Percentiles rank a stretch among this genome's conserved stretches.
Conservation (phyloP, 352 stramenopile species). For the Globisporangium okanoganense region DNA sequence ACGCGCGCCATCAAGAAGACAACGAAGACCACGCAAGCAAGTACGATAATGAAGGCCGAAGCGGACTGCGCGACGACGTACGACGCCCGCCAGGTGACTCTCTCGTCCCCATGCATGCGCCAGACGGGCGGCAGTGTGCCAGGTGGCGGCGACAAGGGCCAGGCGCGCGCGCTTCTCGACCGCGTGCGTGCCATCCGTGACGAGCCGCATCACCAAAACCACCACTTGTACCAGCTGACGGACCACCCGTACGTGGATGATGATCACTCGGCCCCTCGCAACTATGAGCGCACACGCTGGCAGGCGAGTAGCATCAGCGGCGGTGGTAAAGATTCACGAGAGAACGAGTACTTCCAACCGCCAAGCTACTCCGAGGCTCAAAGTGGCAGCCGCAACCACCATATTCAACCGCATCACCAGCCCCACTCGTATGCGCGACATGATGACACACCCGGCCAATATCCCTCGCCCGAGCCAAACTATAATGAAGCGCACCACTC, state of each 20-base stretch:
- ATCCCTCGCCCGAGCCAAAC: background rate
- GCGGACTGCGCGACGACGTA: background rate
- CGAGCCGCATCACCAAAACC: conserved; percentile 14
- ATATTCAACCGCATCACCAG: background rate
- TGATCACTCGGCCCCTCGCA: background rate
- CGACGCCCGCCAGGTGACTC: background rate
- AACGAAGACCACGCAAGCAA: background rate
- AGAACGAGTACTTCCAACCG: background rate
- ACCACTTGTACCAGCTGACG: conserved; percentile 1
- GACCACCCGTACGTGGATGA: background rate
- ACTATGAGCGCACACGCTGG: conserved; percentile 1
- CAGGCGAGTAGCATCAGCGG: background rate
- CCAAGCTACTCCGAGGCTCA: conserved; percentile 1
- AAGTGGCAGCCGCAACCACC: background rate
- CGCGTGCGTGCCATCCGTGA: conserved; percentile 19
- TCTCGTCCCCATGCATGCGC: background rate
- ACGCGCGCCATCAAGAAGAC: too few species aligned
- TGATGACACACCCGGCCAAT: background rate
- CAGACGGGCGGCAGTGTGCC: conserved; percentile 7
- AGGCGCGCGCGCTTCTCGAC: conserved; percentile 40
- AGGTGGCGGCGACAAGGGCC: conserved; percentile 15
- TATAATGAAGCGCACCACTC: background rate
- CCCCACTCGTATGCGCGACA: background rate
- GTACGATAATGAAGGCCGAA: conserved; percentile 6
- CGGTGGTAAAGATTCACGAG: background rate